Conservation (phyloP, 1,284 basidiomycete genomes). For the Malassezia psittaci region DNA sequence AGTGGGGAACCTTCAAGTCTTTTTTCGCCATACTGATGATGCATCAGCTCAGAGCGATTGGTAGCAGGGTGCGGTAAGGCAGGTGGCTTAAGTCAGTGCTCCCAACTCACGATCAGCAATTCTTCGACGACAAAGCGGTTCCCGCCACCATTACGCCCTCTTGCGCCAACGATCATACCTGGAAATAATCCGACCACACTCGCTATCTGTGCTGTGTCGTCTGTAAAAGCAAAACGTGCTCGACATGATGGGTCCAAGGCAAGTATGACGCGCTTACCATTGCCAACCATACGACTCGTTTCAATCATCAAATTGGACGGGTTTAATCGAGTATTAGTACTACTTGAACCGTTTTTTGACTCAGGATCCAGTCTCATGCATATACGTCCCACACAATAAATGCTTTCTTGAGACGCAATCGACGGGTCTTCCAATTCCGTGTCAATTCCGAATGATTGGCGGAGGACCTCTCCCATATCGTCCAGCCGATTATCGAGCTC, state of each 20-base stretch:
- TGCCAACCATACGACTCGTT: conserved; percentile 31
- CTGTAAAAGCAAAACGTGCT: conserved; percentile 25
- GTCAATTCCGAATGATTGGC: conserved; percentile 24
- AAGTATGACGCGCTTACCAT: conserved; percentile 31
- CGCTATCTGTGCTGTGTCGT: conserved; percentile 6
- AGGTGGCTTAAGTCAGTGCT: conserved; percentile 21
- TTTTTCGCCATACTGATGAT: conserved; percentile 18
- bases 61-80: conserved; percentile 33
- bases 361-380: conserved; percentile 14
- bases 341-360: neutral
- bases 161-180: conserved; percentile 76
- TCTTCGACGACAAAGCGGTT: conserved; percentile 74
- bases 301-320: conserved; percentile 26
- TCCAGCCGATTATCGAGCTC: conserved; percentile 38
- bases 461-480: conserved; percentile 25
- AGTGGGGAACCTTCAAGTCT: conserved; percentile 20
- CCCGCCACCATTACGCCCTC: conserved; percentile 81
- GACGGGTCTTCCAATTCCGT: conserved; percentile 34
- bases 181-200: conserved; percentile 62
- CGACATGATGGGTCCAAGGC: conserved; percentile 22
- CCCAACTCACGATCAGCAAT: conserved; percentile 59
- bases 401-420: conserved; percentile 29
- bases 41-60: conserved; percentile 19
- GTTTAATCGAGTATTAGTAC: neutral
- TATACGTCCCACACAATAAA: conserved; percentile 40